Evolutionary conservation across 257 asterid species (phyloP).

Genomic region (Cordia subcordata): DNA sequence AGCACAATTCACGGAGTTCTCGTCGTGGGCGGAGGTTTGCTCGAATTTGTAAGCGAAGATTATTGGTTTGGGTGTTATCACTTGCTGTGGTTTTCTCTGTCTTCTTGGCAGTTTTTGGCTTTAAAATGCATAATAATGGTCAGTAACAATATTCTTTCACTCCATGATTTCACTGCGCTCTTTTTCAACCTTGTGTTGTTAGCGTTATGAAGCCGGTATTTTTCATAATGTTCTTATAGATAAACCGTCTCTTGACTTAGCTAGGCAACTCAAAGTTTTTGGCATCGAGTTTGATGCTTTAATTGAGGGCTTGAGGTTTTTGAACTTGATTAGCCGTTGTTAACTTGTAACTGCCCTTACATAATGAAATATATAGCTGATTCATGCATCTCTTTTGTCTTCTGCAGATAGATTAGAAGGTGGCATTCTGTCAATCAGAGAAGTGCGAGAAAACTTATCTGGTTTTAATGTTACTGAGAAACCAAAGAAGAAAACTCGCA

Average conservation of each 20-base stretch:
- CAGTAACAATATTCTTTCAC: constrained; percentile 10
- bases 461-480: constrained; percentile 24
- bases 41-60: constrained; percentile 40
- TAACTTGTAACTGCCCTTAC: no score
- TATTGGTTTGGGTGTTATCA: constrained; percentile 48
- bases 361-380: not conserved
- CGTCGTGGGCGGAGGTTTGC: constrained; percentile 56
- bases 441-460: constrained; percentile 19
- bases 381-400: not conserved
- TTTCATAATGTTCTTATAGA: no score
- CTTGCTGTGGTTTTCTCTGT: constrained; percentile 49
- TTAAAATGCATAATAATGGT: constrained; percentile 72
- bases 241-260: no score
- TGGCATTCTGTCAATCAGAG: constrained; percentile 27
- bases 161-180: no score
- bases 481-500: constrained; percentile 43
- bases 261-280: not conserved
- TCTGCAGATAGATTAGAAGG: constrained; percentile 33
- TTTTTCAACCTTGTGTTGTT: no score
- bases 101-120: constrained; percentile 53
- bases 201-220: no score
- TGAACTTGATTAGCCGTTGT: no score
- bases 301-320: no score
- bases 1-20: constrained; percentile 27
- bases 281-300: not conserved